Conservation (phyloP, 2,329 filamentous ascomycete genomes). For the Fusarium begoniae region DNA sequence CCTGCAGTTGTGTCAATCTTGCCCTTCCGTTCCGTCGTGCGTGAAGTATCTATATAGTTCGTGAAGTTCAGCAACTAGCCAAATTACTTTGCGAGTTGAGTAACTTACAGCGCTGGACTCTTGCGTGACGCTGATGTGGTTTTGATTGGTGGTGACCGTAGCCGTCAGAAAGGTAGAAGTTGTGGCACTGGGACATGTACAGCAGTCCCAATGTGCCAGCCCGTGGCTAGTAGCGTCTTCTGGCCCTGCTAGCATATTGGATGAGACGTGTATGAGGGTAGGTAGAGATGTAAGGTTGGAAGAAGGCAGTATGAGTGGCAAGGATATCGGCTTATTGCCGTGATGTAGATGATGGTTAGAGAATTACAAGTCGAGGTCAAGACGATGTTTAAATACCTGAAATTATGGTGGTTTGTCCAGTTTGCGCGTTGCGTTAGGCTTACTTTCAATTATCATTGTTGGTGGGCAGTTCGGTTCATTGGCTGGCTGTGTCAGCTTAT, state of each 20-base stretch:
- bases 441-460: not conserved
- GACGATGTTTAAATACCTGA: not conserved
- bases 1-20: not conserved
- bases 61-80: not conserved
- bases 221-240: not conserved
- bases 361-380: not conserved
- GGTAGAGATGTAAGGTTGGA: not conserved
- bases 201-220: fast-evolving
- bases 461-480: not conserved
- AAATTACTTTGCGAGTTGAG: not conserved
- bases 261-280: not conserved
- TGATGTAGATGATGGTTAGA: not conserved
- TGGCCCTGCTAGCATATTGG: not conserved
- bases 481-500: not conserved
- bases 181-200: not conserved
- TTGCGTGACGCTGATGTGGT: not conserved
- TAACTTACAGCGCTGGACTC: not conserved
- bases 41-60: not conserved
- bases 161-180: not conserved
- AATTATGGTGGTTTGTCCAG: not conserved
- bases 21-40: not conserved
- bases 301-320: not conserved
- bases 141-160: not conserved
- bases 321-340: not conserved
- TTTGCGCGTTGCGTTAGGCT: not conserved